phyloP scores from a whole-genome alignment of 306 rosid genomes.

The Lagenaria siceraria region DNA sequence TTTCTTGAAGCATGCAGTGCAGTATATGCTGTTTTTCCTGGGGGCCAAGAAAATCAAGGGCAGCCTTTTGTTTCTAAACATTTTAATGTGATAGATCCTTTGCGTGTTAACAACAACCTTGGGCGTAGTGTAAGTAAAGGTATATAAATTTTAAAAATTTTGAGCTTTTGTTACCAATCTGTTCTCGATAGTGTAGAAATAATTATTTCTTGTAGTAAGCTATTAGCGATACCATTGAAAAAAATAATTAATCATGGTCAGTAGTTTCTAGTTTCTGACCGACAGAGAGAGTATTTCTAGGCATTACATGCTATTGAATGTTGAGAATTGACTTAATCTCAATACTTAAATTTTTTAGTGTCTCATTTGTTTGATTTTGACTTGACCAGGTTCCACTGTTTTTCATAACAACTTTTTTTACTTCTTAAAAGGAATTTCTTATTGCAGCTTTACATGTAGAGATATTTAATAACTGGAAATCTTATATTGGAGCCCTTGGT shows the following conservation, averaged over 20 bases:
- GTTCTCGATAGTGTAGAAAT: not conserved
- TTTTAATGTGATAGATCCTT: slow-evolving; percentile 95
- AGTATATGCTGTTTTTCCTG: slow-evolving; percentile 78
- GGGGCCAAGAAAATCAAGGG: slow-evolving; percentile 75
- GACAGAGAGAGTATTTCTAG: not conserved
- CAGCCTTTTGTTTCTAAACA: slow-evolving; percentile 81
- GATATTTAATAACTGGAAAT: not conserved
- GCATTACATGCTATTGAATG: not conserved
- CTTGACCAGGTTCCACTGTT: not conserved
- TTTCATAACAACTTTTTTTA: not conserved
- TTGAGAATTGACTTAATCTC: not conserved
- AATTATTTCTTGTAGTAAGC: not conserved
- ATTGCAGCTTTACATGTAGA: not conserved
- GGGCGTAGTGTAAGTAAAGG: slow-evolving; percentile 99
- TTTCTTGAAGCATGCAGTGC: slow-evolving; percentile 74
- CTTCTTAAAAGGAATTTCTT: not conserved
- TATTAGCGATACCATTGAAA: not conserved
- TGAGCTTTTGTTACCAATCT: not conserved
- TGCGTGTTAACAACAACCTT: slow-evolving; percentile 95
- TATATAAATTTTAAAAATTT: slow-evolving; percentile 16
- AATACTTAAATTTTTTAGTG: not conserved
- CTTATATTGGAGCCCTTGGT: not conserved
- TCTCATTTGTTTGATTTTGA: not conserved
- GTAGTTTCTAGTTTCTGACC: not conserved
- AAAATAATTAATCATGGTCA: not conserved